Base-by-base conservation (phyloP, 83 land plant species). In the Picea abies region DNA sequence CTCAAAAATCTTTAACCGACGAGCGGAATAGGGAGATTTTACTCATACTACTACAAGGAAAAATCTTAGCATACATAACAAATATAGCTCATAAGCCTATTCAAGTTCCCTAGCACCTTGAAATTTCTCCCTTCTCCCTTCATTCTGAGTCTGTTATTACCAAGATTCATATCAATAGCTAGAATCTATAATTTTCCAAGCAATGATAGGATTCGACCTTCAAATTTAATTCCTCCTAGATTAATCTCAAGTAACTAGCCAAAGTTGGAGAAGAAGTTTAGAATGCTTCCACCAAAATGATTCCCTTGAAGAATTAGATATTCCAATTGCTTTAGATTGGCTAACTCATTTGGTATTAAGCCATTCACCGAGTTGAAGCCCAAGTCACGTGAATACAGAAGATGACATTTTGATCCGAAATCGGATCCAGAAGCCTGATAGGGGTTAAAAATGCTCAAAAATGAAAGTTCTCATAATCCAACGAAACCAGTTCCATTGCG, bases 221-320 rank as follows among this genome's bases (percentile, higher is more conserved):
- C 84, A 14, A 92, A 68, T 22, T 25, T n/a, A 65, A 88, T 90
- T 47, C 86, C 86, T 32, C 1, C 35, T 32, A 32, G 35, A 32
- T 32, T 32, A 32, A 32, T 32, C 35, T 32, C 35, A 32, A 68
- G 22, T 26, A 92, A 83, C 25, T 61, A n/a, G 26, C 66, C 67
- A n/a, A 83, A 78, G 68, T 84, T 63, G 15, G 87, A 79, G 7
- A 89, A 32, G 69, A 83, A 84, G n/a, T 82, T 47, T 14, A 92
- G 94, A 47, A 92, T 88, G 23, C 87, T 91, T 14, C 99, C 98
- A 17, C 83, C 84, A 52, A 96, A 84, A 11, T 35, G 72, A 72
- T 96, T 96, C 60, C 90, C 83, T 12, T 85, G 82, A 1, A 96
- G 88, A 29, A 83, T 47, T 83, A 96, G 76, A 15, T 56, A 26